phyloP scores from a whole-genome alignment of 495 filamentous ascomycete species.

The Aspergillus egyptiacus region DNA sequence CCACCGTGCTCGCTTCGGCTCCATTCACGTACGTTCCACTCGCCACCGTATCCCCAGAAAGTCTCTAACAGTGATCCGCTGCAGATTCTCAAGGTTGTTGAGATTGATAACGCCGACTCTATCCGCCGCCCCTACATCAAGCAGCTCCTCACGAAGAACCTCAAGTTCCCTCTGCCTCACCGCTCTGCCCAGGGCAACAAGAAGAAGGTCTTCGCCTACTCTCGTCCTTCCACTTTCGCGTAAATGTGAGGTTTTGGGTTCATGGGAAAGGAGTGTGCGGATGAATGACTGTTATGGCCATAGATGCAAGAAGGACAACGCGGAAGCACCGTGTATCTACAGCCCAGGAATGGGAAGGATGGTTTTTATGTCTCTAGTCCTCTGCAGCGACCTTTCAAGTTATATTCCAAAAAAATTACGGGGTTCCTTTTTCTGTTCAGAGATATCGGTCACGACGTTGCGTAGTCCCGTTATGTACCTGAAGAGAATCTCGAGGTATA shows the following conservation, averaged over 20 bases:
- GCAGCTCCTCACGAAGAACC: constrained; percentile 89
- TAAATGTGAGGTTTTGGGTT: constrained; percentile 43
- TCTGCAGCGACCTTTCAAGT: constrained; percentile 42
- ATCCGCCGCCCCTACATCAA: constrained; percentile 98
- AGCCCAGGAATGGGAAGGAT: constrained; percentile 33
- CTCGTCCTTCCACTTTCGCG: constrained; percentile 85
- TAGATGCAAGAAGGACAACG: constrained; percentile 44
- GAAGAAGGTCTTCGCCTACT: constrained; percentile 86
- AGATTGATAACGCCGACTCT: constrained; percentile 85
- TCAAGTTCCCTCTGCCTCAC: constrained; percentile 98
- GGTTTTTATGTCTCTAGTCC: constrained; percentile 44
- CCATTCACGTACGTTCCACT: constrained; percentile 81
- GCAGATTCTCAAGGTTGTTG: constrained; percentile 96
- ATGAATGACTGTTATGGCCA: constrained; percentile 48
- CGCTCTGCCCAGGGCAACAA: constrained; percentile 70
- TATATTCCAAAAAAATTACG: constrained; percentile 39
- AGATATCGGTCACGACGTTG: not conserved
- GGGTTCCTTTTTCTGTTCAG: constrained; percentile 29
- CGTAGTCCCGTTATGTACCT: too few relatives aligned
- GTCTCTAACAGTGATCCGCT: constrained; percentile 14
- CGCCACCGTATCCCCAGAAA: not conserved
- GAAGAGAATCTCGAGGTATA: not conserved
- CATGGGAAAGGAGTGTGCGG: constrained; percentile 38
- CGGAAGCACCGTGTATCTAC: constrained; percentile 36
- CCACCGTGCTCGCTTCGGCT: constrained; percentile 95